Evolutionary conservation across 805 yeast species (phyloP), one percentile per base, ranked within the genome.

Genomic region (Hanseniaspora mollemarum): DNA sequence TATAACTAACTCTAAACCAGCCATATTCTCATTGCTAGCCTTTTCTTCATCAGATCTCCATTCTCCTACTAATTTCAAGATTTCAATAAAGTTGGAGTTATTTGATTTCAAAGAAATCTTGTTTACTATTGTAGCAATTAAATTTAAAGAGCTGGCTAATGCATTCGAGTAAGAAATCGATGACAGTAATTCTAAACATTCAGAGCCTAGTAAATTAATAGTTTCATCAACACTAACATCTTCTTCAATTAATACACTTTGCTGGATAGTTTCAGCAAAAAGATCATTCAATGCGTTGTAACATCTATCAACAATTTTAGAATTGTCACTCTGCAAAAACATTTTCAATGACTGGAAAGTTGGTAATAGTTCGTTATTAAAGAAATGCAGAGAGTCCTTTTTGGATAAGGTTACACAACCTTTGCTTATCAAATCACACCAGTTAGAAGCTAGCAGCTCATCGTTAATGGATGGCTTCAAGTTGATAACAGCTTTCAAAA

Each of bases 381-480:
- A 73, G n/a, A 78, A 64, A 22, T 67, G 67, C 9, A 87, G 82
- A 7, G 84, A 60, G 56, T 75, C 77, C 28, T 65, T 57, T n/a
- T 63, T 64, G 4, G 83, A 66, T 56, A 75, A 78, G 0, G 82
- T 69, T 2, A 74, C 66, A 43, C 76, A 68, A 43, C 90, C 94
- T 60, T 87, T 87, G 8, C 96, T 92, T 41, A 90, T 76, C 19
- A 88, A 94, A 1, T 96, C 95, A 38, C 87, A 74, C 98, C 98
- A 92, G 12, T 96, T 77, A 13, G 94, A 95, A 1, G 90, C 87
- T 57, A 92, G 73, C 63, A 87, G 88, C 28, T 81, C 72, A 61
- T 92, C 97, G 58, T 81, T 83, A 21, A 76, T 63, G 1, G 95
- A 73, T 4, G 98, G 98, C 57, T 80, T 81, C 60, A 88, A 71